Conservation (phyloP, 441 rosid genomes). For the Omphalea diandra region DNA sequence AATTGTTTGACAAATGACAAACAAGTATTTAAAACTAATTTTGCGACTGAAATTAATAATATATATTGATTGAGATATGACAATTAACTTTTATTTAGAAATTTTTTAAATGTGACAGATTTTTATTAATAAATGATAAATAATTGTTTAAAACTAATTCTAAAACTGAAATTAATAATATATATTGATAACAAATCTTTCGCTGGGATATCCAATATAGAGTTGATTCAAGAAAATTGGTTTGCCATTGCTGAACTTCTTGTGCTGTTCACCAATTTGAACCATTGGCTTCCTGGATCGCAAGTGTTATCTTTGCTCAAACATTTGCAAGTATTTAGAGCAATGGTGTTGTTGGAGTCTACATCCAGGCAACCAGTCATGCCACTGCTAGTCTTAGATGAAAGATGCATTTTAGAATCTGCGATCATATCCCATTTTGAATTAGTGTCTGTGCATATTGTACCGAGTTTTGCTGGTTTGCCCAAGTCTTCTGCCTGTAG, state of each 20-base stretch:
- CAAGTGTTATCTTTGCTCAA: conserved; percentile 45
- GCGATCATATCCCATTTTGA: conserved; percentile 64
- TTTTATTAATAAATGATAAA: no score
- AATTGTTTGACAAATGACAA: no score
- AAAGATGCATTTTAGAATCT: no score
- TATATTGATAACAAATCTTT: no score
- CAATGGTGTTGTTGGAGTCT: conserved; percentile 38
- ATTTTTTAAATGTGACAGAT: no score
- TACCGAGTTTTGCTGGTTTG: conserved; percentile 39
- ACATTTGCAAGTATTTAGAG: conserved; percentile 59
- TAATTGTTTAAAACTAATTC: no score
- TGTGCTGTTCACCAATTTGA: conserved; percentile 73
- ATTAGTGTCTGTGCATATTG: conserved; percentile 36
- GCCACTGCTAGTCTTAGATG: no score
- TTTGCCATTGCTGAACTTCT: conserved; percentile 30
- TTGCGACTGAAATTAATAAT: no score
- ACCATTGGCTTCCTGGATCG: conserved; percentile 81
- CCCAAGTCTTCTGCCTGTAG: conserved; percentile 45
- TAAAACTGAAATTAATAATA: no score
- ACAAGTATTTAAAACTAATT: no score
- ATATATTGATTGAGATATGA: no score
- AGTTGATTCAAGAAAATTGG: conserved; percentile 22
- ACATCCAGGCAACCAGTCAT: conserved; percentile 66
- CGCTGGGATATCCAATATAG: conserved; percentile 24
- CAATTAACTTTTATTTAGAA: no score